Evolutionary conservation across 2,329 filamentous ascomycete genomes (phyloP).

Genomic region (Reticulascus tulasneorum): DNA sequence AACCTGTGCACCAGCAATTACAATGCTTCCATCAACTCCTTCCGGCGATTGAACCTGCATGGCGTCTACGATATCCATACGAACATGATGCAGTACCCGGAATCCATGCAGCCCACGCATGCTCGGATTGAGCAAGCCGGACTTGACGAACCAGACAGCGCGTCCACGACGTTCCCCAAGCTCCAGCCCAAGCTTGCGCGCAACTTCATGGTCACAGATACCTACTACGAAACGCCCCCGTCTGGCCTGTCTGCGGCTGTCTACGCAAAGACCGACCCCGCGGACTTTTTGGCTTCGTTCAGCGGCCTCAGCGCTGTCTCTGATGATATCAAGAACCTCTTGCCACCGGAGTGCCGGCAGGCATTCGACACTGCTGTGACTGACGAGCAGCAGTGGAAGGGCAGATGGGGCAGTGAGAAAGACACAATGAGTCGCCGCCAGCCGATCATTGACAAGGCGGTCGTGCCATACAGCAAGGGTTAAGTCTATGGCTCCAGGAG

Average conservation of each 20-base stretch:
- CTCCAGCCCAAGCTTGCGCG: conserved; percentile 46
- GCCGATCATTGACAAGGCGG: conserved; percentile 60
- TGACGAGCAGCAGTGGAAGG: conserved; percentile 69
- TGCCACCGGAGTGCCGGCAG: conserved; percentile 66
- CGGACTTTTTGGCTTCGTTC: conserved; percentile 48
- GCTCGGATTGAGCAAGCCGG: conserved; percentile 73
- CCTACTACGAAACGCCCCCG: conserved; percentile 47
- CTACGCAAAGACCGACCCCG: conserved; percentile 28
- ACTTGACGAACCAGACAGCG: conserved; percentile 23
- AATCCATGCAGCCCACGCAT: conserved; percentile 84
- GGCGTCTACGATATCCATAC: conserved; percentile 94
- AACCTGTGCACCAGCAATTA: conserved; percentile 60
- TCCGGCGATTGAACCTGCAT: conserved; percentile 61
- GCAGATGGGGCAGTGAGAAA: conserved; percentile 67
- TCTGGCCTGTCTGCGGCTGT: conserved; percentile 39
- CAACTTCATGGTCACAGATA: conserved; percentile 55
- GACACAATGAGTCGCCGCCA: conserved; percentile 47
- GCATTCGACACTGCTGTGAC: conserved; percentile 67
- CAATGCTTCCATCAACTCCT: conserved; percentile 68
- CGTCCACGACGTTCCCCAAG: conserved; percentile 38
- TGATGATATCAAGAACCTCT: conserved; percentile 60
- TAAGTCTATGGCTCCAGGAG: too few species aligned
- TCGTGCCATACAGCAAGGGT: conserved; percentile 43
- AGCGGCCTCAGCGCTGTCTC: conserved; percentile 61
- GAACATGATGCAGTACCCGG: conserved; percentile 84